Evolutionary conservation across 225 moss, liverwort and hornwort genomes (phyloP).

Genomic region (Bryum argenteum): DNA sequence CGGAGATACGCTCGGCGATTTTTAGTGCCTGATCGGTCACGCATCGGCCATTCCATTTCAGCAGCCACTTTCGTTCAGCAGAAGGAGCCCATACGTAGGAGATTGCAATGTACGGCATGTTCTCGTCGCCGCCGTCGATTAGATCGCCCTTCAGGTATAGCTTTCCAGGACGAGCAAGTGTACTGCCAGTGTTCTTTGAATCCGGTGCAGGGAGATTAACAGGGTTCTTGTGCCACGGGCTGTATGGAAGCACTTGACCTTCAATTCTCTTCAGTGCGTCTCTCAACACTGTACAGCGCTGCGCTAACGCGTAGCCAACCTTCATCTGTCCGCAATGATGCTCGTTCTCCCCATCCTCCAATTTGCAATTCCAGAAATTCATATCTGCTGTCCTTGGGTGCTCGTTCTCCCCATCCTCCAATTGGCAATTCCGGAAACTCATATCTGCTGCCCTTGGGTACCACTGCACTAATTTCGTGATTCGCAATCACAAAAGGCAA

Average conservation of each 20-base stretch:
- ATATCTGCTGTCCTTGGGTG: neutral
- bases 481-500: too few relatives aligned
- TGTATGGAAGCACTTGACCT: neutral
- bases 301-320: neutral
- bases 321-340: neutral
- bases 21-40: neutral
- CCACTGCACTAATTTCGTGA: too few relatives aligned
- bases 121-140: neutral
- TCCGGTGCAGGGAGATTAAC: neutral
- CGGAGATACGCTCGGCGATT: neutral
- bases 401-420: neutral
- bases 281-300: neutral
- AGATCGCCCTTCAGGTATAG: neutral
- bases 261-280: neutral
- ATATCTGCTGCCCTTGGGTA: neutral
- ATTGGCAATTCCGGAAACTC: neutral
- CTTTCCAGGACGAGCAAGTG: neutral
- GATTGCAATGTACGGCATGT: neutral
- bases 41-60: neutral
- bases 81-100: neutral
- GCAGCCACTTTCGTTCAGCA: neutral
- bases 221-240: neutral
- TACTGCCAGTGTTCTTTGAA: neutral
- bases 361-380: neutral
- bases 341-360: neutral